Base-by-base conservation (phyloP, 441 rosid species). In the Gossypium trilobum region DNA sequence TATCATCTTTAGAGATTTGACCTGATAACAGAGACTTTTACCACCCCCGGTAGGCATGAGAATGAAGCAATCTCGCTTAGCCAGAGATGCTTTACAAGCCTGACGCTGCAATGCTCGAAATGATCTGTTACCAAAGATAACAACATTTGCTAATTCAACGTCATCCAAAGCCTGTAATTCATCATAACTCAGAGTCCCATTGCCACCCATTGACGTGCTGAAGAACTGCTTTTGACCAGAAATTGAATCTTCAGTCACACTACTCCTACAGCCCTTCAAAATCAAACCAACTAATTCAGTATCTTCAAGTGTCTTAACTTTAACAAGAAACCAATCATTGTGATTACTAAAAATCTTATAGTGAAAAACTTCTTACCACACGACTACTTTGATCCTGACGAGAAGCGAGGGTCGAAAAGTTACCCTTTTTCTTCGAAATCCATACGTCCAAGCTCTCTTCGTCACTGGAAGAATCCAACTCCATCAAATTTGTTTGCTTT, bases 11-110 rank as follows among this genome's bases (percentile, higher is more conserved):
- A 54, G 68, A 77, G 77, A 65, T 64, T 19, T 79, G 6, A 91
- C 98, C 97, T 93, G 98, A 82, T 90, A 93, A 79, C 98, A 91
- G 67, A 94, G 78, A 82, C 98, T 94, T 85, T 91, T 91, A 10
- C 97, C 97, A 27, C 98, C 97, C 75, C 98, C 97, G 0, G 97
- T 94, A 1, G 96, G 98, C 96, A 94, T 85, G 46, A 91, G 89
- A 72, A 93, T 71, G 82, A 93, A 93, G 72, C 96, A 91, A 77
- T 91, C 97, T 79, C 78, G 83, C 76, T 85, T 91, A 42, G 83
- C 85, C 76, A 90, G 19, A 31, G 85, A 88, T 58, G 96, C 87
- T 81, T 77, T 82, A 78, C 98, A 94, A 70, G 90, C 93, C 86
- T 89, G 87, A 81, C 86, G 93, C 85, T 91, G 97, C 91, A 90